These are phyloP conservation scores for Botrytis pseudocinerea DNA, from an alignment of 2,329 filamentous ascomycete genomes.

Conservation along the genomic window DNA sequence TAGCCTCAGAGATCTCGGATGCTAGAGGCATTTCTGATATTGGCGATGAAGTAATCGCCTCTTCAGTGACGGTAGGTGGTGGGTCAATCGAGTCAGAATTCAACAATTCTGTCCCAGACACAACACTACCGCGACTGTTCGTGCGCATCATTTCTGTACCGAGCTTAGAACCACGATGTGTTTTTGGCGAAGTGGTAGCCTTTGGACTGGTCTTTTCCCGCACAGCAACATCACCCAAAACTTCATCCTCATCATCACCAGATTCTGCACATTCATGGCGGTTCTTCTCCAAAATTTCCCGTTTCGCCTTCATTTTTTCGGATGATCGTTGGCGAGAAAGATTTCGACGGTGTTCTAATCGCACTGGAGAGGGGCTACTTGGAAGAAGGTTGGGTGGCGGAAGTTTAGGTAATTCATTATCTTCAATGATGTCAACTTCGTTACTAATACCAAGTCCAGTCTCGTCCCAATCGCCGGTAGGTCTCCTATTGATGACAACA, in stretches of 20 bases:
- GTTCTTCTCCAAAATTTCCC: constrained; percentile 72
- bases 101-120: constrained; percentile 34
- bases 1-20: constrained; percentile 34
- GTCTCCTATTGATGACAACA: constrained; percentile 71
- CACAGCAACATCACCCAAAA: constrained; percentile 62
- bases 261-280: constrained; percentile 77
- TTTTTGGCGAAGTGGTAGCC: constrained; percentile 51
- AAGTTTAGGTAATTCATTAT: constrained; percentile 43
- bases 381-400: constrained; percentile 56
- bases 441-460: constrained; percentile 77
- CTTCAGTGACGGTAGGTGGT: constrained; percentile 36
- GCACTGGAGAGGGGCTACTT: constrained; percentile 64
- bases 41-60: constrained; percentile 1
- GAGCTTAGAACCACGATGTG: constrained; percentile 79
- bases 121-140: constrained; percentile 84
- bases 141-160: constrained; percentile 98
- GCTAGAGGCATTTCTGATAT: constrained; percentile 31
- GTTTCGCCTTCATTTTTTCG: constrained; percentile 73
- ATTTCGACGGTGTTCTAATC: constrained; percentile 49
- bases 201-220: constrained; percentile 44
- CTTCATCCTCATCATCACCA: constrained; percentile 93
- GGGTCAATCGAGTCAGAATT: constrained; percentile 28
- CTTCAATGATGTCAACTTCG: constrained; percentile 45
- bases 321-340: constrained; percentile 62
- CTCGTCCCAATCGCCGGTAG: constrained; percentile 76